Conservation (phyloP, 306 rosid genomes). For the Corylus avellana region DNA sequence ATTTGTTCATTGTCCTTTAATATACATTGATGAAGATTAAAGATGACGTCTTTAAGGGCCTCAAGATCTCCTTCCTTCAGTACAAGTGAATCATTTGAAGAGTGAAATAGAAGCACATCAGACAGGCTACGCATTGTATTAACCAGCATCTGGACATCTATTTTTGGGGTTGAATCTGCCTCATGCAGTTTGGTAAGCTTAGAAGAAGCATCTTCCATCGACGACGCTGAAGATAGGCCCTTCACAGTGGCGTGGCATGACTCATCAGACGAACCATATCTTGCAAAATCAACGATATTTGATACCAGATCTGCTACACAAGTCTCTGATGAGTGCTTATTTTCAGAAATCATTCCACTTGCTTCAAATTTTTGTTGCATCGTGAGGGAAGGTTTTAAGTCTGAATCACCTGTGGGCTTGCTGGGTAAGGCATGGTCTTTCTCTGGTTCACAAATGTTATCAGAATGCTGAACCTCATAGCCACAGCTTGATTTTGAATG, state of each 20-base stretch:
- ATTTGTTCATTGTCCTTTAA: slow-evolving; percentile 42
- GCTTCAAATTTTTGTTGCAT: slow-evolving; percentile 39
- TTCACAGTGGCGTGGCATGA: slow-evolving; percentile 27
- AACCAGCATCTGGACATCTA: slow-evolving; percentile 60
- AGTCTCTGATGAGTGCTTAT: slow-evolving; percentile 24
- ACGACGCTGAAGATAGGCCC: slow-evolving; percentile 29
- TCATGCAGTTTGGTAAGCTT: slow-evolving; percentile 31
- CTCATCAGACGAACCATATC: slow-evolving; percentile 23
- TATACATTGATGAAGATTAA: slow-evolving; percentile 57
- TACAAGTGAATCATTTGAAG: slow-evolving; percentile 40
- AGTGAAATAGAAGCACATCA: slow-evolving; percentile 60
- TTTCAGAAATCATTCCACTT: slow-evolving; percentile 34
- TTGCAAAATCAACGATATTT: slow-evolving; percentile 28
- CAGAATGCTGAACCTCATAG: slow-evolving; percentile 34
- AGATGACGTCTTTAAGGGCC: slow-evolving; percentile 51
- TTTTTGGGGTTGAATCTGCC: slow-evolving; percentile 43
- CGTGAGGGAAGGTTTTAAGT: slow-evolving; percentile 33
- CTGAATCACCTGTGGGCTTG: slow-evolving; percentile 34
- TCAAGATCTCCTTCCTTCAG: slow-evolving; percentile 49
- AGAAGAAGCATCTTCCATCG: slow-evolving; percentile 36
- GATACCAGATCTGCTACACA: slow-evolving; percentile 30
- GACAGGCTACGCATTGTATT: slow-evolving; percentile 58
- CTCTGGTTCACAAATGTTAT: slow-evolving; percentile 31
- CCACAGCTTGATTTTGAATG: slow-evolving; percentile 34
- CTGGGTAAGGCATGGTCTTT: slow-evolving; percentile 28